phyloP scores from a whole-genome alignment of 2,329 filamentous ascomycete species.

The Calonectria hawksworthii region DNA sequence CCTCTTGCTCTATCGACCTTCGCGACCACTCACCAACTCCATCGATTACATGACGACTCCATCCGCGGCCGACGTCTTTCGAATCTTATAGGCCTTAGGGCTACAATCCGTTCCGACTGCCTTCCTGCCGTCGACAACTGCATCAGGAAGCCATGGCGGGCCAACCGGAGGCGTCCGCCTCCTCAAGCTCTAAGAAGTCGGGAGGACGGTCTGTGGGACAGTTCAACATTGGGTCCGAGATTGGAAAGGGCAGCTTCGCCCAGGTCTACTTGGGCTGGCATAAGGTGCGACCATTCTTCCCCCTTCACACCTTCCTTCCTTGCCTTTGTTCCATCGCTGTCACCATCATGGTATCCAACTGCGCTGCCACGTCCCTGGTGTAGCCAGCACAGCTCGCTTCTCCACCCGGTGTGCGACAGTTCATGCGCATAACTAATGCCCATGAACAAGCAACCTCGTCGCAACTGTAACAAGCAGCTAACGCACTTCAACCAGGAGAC shows the following conservation, averaged over 20 bases:
- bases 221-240: conserved; percentile 88
- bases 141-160: conserved; percentile 56
- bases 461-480: conserved; percentile 23
- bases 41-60: conserved; percentile 58
- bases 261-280: conserved; percentile 92
- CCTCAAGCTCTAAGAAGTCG: conserved; percentile 53
- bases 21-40: conserved; percentile 26
- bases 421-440: not conserved
- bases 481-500: conserved; percentile 69
- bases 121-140: conserved; percentile 52
- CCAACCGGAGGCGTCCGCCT: conserved; percentile 52
- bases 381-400: conserved; percentile 17
- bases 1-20: not conserved
- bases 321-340: conserved; percentile 23
- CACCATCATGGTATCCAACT: conserved; percentile 21
- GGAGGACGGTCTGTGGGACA: conserved; percentile 70
- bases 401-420: conserved; percentile 1
- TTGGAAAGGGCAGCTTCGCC: conserved; percentile 97
- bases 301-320: conserved; percentile 9
- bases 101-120: conserved; percentile 47
- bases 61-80: conserved; percentile 51
- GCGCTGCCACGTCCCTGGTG: conserved; percentile 24
- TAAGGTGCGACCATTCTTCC: conserved; percentile 67
- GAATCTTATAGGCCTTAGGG: conserved; percentile 55
- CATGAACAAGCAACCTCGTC: not conserved